Conservation (phyloP, 306 rosid species). For the Dryas octopetala region DNA sequence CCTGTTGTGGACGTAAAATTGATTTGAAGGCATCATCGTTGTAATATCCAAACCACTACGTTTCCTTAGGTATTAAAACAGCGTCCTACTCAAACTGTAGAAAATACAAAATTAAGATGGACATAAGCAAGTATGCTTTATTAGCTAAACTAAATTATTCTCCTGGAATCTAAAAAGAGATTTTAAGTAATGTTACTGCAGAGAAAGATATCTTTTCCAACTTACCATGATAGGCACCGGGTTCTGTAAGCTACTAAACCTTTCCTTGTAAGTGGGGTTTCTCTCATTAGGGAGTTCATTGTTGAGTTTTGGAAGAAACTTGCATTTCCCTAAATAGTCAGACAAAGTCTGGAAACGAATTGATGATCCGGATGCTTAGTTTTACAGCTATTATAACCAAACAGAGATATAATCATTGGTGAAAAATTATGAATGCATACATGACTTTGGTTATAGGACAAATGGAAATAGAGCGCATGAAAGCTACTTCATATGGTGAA, state of each 20-base stretch:
- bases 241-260: constrained; percentile 67
- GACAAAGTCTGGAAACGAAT: constrained; percentile 60
- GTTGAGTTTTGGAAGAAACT: constrained; percentile 85
- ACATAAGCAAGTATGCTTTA: background rate
- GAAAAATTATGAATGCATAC: background rate
- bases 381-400: constrained; percentile 3
- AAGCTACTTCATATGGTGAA: background rate
- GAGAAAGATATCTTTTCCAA: background rate
- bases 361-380: constrained; percentile 12
- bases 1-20: constrained; percentile 59
- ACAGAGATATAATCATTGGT: background rate
- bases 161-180: background rate
- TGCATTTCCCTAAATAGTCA: constrained; percentile 54
- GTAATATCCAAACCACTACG: constrained; percentile 92
- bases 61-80: constrained; percentile 81
- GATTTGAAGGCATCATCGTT: constrained; percentile 69
- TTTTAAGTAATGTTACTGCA: background rate
- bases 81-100: constrained; percentile 73
- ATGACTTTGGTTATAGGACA: background rate
- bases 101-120: constrained; percentile 14
- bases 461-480: background rate
- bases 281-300: constrained; percentile 66
- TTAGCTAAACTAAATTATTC: background rate
- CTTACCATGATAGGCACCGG: constrained; percentile 90
- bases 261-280: constrained; percentile 73